Evolutionary conservation across 441 rosid species (phyloP), one percentile per base, ranked within the genome.

Genomic region (Omphalea diandra): DNA sequence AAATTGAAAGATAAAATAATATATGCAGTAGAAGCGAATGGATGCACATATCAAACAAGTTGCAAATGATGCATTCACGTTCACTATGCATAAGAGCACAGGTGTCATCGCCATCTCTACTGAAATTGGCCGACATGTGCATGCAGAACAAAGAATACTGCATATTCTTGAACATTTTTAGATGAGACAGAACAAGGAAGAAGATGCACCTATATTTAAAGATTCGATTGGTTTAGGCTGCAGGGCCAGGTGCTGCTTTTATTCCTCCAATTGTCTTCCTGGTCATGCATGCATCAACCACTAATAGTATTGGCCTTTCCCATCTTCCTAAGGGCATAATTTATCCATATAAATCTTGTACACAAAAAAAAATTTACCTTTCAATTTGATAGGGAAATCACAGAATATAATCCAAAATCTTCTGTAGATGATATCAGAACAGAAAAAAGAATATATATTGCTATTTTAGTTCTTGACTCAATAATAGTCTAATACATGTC

Each of bases 51-150:
- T 26, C 35, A 15, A 46, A 10, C 22, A n/a, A 33, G n/a, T n/a
- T 17, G 20, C 61, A 35, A 29, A 44, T 41, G 55, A 20, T 15
- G 53, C 54, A 27, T n/a, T 33, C 63, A 43, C 38, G 63, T 29
- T 18, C 27, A 35, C 33, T 56, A 44, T 46, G 56, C 44, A 57
- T 44, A 44, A 46, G 15, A n/a, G n/a, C n/a, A n/a, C n/a, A n/a
- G 52, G 20, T 26, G 71, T 59, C 66, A 69, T 32, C 66, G 46
- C 24, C 7, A 55, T 14, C 31, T 38, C 79, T 55, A 33, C 10
- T 29, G 7, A 61, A 60, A 41, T 41, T 73, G 82, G 77, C 72
- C 68, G 69, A 70, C 78, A 71, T 57, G 64, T 63, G 32, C 22
- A 62, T 35, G 77, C 47, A 60, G 73, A 41, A 60, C 68, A 60